Conservation (phyloP, 2,329 filamentous ascomycete genomes). For the Diaporthe longicolla region DNA sequence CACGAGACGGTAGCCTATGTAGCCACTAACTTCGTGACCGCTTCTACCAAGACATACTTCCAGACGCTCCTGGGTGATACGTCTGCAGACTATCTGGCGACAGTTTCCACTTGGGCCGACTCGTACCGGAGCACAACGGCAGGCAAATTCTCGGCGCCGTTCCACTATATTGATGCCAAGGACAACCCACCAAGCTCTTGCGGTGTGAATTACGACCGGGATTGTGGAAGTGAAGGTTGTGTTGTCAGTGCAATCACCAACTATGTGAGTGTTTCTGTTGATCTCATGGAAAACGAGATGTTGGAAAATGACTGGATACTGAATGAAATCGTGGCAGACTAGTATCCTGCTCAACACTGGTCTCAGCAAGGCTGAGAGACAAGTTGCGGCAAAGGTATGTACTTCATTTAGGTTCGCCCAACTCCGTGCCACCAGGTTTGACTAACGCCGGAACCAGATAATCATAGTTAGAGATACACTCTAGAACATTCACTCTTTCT, state of each 20-base stretch:
- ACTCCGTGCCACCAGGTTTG: slow-evolving; percentile 13
- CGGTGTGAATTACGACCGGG: slow-evolving; percentile 57
- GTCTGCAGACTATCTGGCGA: slow-evolving; percentile 62
- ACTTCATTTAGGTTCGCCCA: background rate
- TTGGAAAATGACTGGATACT: background rate
- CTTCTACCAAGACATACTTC: slow-evolving; percentile 58
- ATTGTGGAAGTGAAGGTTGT: slow-evolving; percentile 61
- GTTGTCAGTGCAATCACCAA: slow-evolving; percentile 59
- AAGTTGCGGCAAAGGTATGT: slow-evolving; percentile 56
- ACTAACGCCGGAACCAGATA: slow-evolving; percentile 44
- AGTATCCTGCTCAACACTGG: slow-evolving; percentile 48
- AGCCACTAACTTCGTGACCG: slow-evolving; percentile 62
- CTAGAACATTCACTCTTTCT: too few relatives aligned
- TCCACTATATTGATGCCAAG: slow-evolving; percentile 68
- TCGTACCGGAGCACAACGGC: slow-evolving; percentile 60
- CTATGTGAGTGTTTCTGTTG: slow-evolving; percentile 43
- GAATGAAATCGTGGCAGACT: slow-evolving; percentile 42
- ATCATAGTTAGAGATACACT: slow-evolving; percentile 36
- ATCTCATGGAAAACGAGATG: background rate
- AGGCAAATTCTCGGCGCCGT: slow-evolving; percentile 60
- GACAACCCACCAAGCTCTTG: slow-evolving; percentile 65
- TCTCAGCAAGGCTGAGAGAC: slow-evolving; percentile 48
- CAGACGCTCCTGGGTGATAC: slow-evolving; percentile 60
- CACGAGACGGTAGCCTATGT: slow-evolving; percentile 69
- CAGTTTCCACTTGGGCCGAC: slow-evolving; percentile 66